Conservation (phyloP, 306 rosid genomes). For the Alnus glutinosa region DNA sequence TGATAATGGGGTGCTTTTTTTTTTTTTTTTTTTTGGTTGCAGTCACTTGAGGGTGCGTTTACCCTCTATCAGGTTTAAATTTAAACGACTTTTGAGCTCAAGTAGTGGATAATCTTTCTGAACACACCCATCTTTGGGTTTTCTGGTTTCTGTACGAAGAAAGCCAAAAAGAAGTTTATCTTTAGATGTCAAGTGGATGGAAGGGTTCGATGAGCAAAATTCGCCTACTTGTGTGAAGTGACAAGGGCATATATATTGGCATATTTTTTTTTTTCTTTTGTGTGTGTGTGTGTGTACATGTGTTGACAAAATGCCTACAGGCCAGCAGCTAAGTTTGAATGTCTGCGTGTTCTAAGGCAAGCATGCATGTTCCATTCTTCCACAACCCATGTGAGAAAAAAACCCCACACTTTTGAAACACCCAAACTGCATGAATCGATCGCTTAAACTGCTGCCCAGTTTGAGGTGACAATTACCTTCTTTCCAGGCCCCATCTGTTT, state of each 20-base stretch:
- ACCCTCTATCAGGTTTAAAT: too few relatives aligned
- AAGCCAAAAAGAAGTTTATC: conserved; percentile 53
- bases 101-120: conserved; percentile 57
- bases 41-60: background rate
- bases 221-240: conserved; percentile 35
- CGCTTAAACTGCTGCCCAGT: conserved; percentile 27
- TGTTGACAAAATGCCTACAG: too few relatives aligned
- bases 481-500: conserved; percentile 12
- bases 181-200: conserved; percentile 49
- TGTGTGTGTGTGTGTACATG: background rate
- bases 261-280: background rate
- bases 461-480: conserved; percentile 34
- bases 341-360: conserved; percentile 42
- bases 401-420: conserved; percentile 38
- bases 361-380: conserved; percentile 47
- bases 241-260: conserved; percentile 34
- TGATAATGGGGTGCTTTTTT: conserved; percentile 27
- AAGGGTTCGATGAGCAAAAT: conserved; percentile 35
- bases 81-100: conserved; percentile 3
- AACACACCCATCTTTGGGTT: conserved; percentile 29
- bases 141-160: conserved; percentile 19
- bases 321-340: conserved; percentile 29
- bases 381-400: conserved; percentile 48
- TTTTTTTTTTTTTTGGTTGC: conserved; percentile 16
- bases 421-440: conserved; percentile 18